Base-by-base conservation (phyloP, 257 asterid species). In the Solanum medicagineum region DNA sequence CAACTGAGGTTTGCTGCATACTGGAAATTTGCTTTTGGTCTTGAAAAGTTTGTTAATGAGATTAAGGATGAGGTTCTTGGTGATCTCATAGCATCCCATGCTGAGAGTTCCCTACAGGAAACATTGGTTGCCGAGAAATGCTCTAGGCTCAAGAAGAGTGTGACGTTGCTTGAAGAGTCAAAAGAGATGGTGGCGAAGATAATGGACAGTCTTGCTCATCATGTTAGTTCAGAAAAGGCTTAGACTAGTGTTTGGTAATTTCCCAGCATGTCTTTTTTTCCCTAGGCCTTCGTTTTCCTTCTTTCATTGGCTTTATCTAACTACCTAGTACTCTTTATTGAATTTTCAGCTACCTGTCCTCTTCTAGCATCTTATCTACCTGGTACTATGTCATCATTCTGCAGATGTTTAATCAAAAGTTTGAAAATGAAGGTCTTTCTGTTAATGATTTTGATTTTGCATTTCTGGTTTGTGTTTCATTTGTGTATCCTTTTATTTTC, bases 31-130 rank as follows among this genome's bases (percentile, higher is more conserved):
- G 2, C 49, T 0, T 87, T 14, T 2, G 16, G 84, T 24, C 51
- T 89, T 79, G 80, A 69, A 17, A 87, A 87, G 70, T 65, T 90
- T 1, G 89, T 89, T 15, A 22, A 57, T 20, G 90, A 88, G 8
- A 63, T 85, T 74, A 87, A 88, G 12, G 26, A n/a, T 5, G 90
- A 87, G 26, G 68, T 90, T 13, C 29, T 86, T 4, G 85, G 47
- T 2, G 88, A 84, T 14, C 36, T 90, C 4, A 59, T 84, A 59
- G 90, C 57, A 0, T 62, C 85, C 45, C 45, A 77, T 9, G 85
- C 83, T 15, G 51, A 86, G 22, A 22, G 49, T 66, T 83, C 85
- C 84, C 2, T 86, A 2, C 85, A 70, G 44, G 91, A 88, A 29
- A 22, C 88, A 16, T 0, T 44, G 6, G 24, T 71, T 85, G 90